Evolutionary conservation across 495 filamentous ascomycete species (phyloP).

Genomic region (Durotheca rogersii): DNA sequence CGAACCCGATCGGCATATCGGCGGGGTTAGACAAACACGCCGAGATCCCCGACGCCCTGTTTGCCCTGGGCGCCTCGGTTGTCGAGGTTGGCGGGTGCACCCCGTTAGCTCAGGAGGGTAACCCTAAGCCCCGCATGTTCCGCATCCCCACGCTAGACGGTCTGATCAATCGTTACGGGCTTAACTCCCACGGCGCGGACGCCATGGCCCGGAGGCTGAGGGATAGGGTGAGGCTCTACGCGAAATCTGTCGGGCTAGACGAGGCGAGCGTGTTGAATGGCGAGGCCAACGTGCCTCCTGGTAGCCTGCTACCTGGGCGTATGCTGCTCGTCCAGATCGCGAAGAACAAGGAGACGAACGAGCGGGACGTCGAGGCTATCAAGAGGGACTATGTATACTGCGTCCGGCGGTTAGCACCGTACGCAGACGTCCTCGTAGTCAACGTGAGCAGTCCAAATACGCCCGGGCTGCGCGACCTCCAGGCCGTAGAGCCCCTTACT

Average conservation of each 20-base stretch:
- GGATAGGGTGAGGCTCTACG: slow-evolving; percentile 74
- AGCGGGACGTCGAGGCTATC: slow-evolving; percentile 80
- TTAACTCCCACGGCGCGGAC: slow-evolving; percentile 89
- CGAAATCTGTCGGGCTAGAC: slow-evolving; percentile 65
- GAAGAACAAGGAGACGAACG: slow-evolving; percentile 91
- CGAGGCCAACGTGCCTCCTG: slow-evolving; percentile 62
- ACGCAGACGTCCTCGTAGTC: slow-evolving; percentile 92
- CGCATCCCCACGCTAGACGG: slow-evolving; percentile 76
- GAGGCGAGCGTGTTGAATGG: slow-evolving; percentile 74
- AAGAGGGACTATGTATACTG: slow-evolving; percentile 83
- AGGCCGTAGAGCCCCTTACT: slow-evolving; percentile 78
- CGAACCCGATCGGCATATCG: slow-evolving; percentile 87
- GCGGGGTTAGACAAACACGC: slow-evolving; percentile 94
- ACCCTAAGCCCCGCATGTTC: slow-evolving; percentile 84
- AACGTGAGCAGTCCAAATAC: slow-evolving; percentile 98
- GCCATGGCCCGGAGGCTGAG: slow-evolving; percentile 77
- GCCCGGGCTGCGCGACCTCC: slow-evolving; percentile 80
- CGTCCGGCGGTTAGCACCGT: slow-evolving; percentile 74
- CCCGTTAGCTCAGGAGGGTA: slow-evolving; percentile 79
- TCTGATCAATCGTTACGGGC: slow-evolving; percentile 92
- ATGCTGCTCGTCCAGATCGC: slow-evolving; percentile 91
- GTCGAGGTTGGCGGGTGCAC: slow-evolving; percentile 93
- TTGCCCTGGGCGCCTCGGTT: slow-evolving; percentile 76
- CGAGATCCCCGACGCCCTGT: slow-evolving; percentile 77
- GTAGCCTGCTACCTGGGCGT: slow-evolving; percentile 70